phyloP scores from a whole-genome alignment of 768 basidiomycete genomes.

The Lentinula boryana region DNA sequence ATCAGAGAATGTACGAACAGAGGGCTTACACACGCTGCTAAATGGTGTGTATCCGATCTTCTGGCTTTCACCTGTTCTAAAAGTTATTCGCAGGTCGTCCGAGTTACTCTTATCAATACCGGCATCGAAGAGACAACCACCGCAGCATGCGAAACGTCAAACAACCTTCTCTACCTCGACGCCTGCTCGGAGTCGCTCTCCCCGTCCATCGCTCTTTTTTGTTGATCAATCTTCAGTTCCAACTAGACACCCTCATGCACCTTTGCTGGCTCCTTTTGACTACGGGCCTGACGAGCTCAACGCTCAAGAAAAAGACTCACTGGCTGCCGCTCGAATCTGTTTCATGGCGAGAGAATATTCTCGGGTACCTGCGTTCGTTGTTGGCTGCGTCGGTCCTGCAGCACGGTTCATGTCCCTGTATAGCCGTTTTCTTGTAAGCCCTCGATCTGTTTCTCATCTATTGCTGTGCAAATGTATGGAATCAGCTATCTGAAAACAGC shows the following conservation, averaged over 20 bases:
- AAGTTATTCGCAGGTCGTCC: slow-evolving; percentile 50
- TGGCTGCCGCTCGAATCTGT: slow-evolving; percentile 65
- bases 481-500: slow-evolving; percentile 77
- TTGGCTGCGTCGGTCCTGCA: slow-evolving; percentile 61
- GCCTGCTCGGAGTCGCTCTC: slow-evolving; percentile 42
- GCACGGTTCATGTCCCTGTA: slow-evolving; percentile 76
- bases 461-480: background rate
- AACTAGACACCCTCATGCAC: slow-evolving; percentile 30
- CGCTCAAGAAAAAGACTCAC: slow-evolving; percentile 62
- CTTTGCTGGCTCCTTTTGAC: slow-evolving; percentile 22
- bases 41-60: slow-evolving; percentile 50
- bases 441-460: background rate
- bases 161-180: slow-evolving; percentile 54
- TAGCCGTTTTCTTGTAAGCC: slow-evolving; percentile 77
- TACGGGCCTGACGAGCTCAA: slow-evolving; percentile 42
- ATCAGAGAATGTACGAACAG: slow-evolving; percentile 70
- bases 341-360: slow-evolving; percentile 75
- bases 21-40: slow-evolving; percentile 64
- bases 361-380: slow-evolving; percentile 62
- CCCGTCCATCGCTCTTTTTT: slow-evolving; percentile 32
- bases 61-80: slow-evolving; percentile 11
- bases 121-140: slow-evolving; percentile 33
- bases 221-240: slow-evolving; percentile 16
- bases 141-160: slow-evolving; percentile 17
- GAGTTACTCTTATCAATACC: slow-evolving; percentile 66